Conservation (phyloP, 2,329 filamentous ascomycete genomes). For the Aspergillus proliferans region DNA sequence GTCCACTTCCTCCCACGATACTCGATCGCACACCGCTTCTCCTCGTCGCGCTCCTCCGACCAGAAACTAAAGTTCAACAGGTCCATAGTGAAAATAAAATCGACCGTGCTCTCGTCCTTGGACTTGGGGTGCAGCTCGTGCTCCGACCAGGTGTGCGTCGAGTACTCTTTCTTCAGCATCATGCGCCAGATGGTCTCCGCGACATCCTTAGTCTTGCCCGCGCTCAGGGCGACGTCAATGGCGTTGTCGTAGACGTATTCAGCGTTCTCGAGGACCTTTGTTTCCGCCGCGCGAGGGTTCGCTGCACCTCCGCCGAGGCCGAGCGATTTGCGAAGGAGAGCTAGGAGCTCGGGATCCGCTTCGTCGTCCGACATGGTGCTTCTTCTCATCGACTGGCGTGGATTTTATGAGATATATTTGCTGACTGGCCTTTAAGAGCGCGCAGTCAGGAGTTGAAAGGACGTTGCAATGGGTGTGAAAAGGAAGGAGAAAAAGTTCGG, state of each 20-base stretch:
- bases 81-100: slow-evolving; percentile 97
- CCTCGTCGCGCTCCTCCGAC: slow-evolving; percentile 62
- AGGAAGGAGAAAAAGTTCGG: neutral
- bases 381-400: slow-evolving; percentile 3
- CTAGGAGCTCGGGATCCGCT: slow-evolving; percentile 78
- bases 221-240: slow-evolving; percentile 85
- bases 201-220: slow-evolving; percentile 72
- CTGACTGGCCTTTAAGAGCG: neutral
- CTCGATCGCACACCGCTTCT: slow-evolving; percentile 70
- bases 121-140: slow-evolving; percentile 84
- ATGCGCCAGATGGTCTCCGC: slow-evolving; percentile 70
- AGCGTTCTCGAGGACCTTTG: slow-evolving; percentile 73
- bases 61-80: slow-evolving; percentile 96
- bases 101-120: slow-evolving; percentile 71
- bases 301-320: slow-evolving; percentile 53
- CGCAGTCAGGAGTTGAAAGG: neutral
- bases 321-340: slow-evolving; percentile 75
- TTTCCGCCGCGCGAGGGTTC: slow-evolving; percentile 59
- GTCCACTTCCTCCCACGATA: slow-evolving; percentile 81
- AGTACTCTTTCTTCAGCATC: slow-evolving; percentile 81
- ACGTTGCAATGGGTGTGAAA: neutral
- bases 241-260: slow-evolving; percentile 87
- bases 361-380: slow-evolving; percentile 80
- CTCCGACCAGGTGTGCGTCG: slow-evolving; percentile 75
- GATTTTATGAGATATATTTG: neutral